Conservation (phyloP, 1,139 yeast species). For the Debaryomyces coudertii region DNA sequence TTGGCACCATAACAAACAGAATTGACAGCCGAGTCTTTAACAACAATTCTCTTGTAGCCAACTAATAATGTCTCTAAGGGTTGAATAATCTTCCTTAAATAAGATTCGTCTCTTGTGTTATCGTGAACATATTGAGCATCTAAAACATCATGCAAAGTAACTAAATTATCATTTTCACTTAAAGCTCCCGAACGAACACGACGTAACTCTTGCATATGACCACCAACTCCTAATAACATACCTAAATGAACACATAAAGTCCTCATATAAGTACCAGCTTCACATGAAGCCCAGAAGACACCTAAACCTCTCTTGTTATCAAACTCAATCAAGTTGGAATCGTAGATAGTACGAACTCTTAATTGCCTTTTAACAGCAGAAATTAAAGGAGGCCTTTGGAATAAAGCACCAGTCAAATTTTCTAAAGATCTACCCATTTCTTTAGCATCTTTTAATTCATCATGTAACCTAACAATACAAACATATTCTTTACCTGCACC, state of each 20-base stretch:
- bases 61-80: constrained; percentile 92
- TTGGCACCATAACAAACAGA: constrained; percentile 99
- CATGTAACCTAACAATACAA: constrained; percentile 94
- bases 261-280: constrained; percentile 99
- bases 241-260: constrained; percentile 98
- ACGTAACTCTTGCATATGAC: constrained; percentile 99
- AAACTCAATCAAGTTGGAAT: constrained; percentile 91
- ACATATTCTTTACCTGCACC: constrained; percentile 99
- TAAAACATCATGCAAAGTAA: constrained; percentile 93
- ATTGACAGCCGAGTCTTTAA: constrained; percentile 97
- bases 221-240: constrained; percentile 97
- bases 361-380: constrained; percentile 99
- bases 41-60: constrained; percentile 96
- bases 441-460: constrained; percentile 86
- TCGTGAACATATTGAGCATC: constrained; percentile 99
- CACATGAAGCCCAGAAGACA: constrained; percentile 99
- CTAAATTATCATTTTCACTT: constrained; percentile 87
- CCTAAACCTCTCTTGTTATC: constrained; percentile 96
- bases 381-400: constrained; percentile 98
- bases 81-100: constrained; percentile 89
- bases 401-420: constrained; percentile 95
- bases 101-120: constrained; percentile 95
- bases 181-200: constrained; percentile 98
- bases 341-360: constrained; percentile 97
- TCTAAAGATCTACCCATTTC: constrained; percentile 88